phyloP scores from a whole-genome alignment of 495 filamentous ascomycete genomes.

The Glonium stellatum region DNA sequence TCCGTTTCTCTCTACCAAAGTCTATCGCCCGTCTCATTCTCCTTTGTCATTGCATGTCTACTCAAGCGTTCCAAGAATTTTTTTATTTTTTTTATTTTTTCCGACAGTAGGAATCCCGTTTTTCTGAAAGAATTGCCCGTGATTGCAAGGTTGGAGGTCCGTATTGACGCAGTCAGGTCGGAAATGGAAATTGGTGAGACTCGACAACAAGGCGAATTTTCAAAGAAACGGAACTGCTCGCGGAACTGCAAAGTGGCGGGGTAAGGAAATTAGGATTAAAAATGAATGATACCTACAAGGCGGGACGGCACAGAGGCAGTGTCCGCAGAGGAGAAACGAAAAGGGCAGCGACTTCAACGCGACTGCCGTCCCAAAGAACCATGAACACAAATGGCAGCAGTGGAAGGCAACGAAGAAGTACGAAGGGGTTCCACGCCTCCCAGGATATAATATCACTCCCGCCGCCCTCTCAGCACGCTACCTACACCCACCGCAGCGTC shows the following conservation, averaged over 20 bases:
- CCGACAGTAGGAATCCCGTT: neutral
- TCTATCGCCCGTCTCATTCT: neutral
- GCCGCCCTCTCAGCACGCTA: neutral
- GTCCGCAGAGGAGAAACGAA: neutral
- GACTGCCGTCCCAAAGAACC: neutral
- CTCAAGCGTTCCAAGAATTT: neutral
- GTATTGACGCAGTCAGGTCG: no score
- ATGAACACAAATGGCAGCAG: neutral
- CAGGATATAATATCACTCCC: neutral
- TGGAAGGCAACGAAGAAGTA: neutral
- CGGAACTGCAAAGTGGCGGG: neutral
- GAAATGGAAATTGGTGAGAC: neutral
- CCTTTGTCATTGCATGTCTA: neutral
- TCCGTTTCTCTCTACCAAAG: neutral
- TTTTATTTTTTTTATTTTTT: no score
- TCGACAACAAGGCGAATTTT: neutral
- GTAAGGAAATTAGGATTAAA: constrained; percentile 1
- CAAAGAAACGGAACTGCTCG: neutral
- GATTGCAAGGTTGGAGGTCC: neutral
- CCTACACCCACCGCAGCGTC: neutral
- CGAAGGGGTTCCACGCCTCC: neutral
- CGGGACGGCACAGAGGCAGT: neutral
- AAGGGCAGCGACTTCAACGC: neutral
- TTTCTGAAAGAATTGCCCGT: neutral
- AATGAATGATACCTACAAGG: neutral